Percentiles rank a stretch among this genome's conserved stretches.
Evolutionary conservation across 108 stramenopile species (phyloP).

Genomic region (Discostella pseudostelligera): DNA sequence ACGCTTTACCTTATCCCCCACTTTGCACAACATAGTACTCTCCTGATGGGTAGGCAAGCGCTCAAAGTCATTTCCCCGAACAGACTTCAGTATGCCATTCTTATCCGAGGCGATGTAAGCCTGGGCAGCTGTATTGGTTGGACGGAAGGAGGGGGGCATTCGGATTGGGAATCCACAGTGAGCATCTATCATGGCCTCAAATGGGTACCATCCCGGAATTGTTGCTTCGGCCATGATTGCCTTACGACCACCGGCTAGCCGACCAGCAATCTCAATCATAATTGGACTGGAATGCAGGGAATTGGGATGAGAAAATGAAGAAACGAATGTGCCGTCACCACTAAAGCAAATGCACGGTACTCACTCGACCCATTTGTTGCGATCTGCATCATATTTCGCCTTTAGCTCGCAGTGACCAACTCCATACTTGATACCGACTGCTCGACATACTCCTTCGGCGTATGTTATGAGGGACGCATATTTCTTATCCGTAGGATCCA

Average conservation of each 20-base stretch:
- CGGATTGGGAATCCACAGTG: slow-evolving; percentile 58
- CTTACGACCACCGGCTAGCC: slow-evolving; percentile 61
- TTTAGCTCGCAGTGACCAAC: slow-evolving; percentile 55
- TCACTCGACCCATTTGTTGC: slow-evolving; percentile 38
- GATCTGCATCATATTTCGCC: slow-evolving; percentile 31
- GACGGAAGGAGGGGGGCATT: slow-evolving; percentile 53
- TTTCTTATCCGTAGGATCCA: slow-evolving; percentile 43
- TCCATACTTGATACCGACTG: slow-evolving; percentile 65
- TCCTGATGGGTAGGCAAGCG: slow-evolving; percentile 45
- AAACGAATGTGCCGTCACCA: background rate
- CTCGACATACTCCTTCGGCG: slow-evolving; percentile 57
- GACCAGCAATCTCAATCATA: slow-evolving; percentile 59
- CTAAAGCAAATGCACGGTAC: no score
- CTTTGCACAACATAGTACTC: slow-evolving; percentile 33
- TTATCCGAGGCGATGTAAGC: slow-evolving; percentile 50
- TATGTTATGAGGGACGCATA: slow-evolving; percentile 44
- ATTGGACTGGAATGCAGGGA: slow-evolving; percentile 21
- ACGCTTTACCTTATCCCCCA: slow-evolving; percentile 46
- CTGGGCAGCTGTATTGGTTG: slow-evolving; percentile 38
- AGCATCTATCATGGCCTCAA: slow-evolving; percentile 59
- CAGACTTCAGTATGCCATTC: slow-evolving; percentile 38
- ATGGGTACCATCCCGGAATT: slow-evolving; percentile 50
- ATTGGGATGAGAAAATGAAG: slow-evolving; percentile 4
- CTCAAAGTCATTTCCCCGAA: slow-evolving; percentile 46
- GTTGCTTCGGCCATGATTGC: slow-evolving; percentile 58